Conservation (phyloP, 768 basidiomycete species). For the Cystobasidium ongulense region DNA sequence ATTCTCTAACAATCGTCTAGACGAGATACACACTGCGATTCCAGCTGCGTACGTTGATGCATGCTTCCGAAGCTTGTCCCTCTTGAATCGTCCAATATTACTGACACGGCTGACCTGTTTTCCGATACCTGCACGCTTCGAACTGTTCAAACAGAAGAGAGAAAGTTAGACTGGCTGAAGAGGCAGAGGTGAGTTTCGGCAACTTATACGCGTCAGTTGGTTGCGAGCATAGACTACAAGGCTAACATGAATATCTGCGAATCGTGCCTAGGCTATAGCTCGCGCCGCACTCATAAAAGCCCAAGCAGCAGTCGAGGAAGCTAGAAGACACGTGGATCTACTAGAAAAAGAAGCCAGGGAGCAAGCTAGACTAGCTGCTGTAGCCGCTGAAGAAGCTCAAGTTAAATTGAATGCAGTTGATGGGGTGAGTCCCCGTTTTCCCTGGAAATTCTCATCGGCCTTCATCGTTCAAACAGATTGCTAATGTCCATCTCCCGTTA, state of each 20-base stretch:
- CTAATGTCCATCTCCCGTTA: too few species aligned
- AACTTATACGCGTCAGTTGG: neutral
- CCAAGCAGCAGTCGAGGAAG: neutral
- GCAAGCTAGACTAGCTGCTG: slow-evolving; percentile 16
- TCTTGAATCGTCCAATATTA: neutral
- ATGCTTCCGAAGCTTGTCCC: too few species aligned
- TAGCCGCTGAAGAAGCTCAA: slow-evolving; percentile 20
- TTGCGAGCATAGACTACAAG: too few species aligned
- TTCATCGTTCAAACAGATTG: too few species aligned
- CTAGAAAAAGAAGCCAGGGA: slow-evolving; percentile 4
- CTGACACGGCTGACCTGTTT: too few species aligned
- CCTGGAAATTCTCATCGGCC: too few species aligned
- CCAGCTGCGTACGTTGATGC: neutral
- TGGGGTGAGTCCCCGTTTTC: neutral
- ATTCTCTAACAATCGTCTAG: too few species aligned
- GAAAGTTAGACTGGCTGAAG: slow-evolving; percentile 10
- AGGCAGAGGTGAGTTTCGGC: slow-evolving; percentile 7
- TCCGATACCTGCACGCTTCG: too few species aligned
- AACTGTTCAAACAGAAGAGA: slow-evolving; percentile 3
- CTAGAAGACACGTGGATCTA: neutral
- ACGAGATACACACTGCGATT: neutral
- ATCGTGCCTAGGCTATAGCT: neutral
- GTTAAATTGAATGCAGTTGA: slow-evolving; percentile 18
- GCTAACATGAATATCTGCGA: neutral
- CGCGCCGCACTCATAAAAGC: slow-evolving; percentile 1